A percentile compares a stretch with the other conserved stretches of the same genome.
These are phyloP conservation scores for Metschnikowia baotianmanensis DNA, from an alignment of 805 yeast genomes.

Conservation along the genomic window DNA sequence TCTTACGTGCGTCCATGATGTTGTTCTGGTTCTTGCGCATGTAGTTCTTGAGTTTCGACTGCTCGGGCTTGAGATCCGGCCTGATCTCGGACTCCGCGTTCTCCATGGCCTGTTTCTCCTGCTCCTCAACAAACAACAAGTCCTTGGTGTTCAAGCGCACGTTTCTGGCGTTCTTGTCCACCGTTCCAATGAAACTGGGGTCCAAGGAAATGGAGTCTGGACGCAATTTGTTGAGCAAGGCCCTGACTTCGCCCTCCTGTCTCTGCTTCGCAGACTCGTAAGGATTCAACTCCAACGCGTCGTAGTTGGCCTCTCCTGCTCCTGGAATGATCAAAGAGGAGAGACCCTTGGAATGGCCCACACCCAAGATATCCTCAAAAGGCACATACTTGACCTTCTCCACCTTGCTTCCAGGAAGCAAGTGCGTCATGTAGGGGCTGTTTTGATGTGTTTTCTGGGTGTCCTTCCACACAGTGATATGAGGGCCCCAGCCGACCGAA, in stretches of 20 bases:
- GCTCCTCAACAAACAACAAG: constrained; percentile 34
- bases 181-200: constrained; percentile 82
- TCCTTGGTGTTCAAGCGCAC: constrained; percentile 65
- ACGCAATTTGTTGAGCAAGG: constrained; percentile 79
- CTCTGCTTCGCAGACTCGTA: constrained; percentile 89
- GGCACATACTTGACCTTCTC: constrained; percentile 78
- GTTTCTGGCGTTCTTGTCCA: constrained; percentile 65
- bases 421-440: constrained; percentile 89
- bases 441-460: constrained; percentile 65
- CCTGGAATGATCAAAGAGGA: constrained; percentile 93
- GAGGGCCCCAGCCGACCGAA: constrained; percentile 95
- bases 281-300: constrained; percentile 90
- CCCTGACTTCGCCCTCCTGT: constrained; percentile 87
- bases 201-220: constrained; percentile 92
- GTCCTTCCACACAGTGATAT: constrained; percentile 92
- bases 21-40: constrained; percentile 81
- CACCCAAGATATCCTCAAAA: constrained; percentile 92
- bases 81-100: constrained; percentile 55
- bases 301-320: constrained; percentile 96
- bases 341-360: constrained; percentile 72
- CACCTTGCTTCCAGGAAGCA: constrained; percentile 73
- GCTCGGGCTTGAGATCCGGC: constrained; percentile 73
- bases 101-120: constrained; percentile 29
- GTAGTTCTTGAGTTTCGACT: constrained; percentile 77
- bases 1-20: constrained; percentile 80